Evolutionary conservation across 371 early-diverging fungal species (phyloP).

Genomic region (Mortierella sp.): DNA sequence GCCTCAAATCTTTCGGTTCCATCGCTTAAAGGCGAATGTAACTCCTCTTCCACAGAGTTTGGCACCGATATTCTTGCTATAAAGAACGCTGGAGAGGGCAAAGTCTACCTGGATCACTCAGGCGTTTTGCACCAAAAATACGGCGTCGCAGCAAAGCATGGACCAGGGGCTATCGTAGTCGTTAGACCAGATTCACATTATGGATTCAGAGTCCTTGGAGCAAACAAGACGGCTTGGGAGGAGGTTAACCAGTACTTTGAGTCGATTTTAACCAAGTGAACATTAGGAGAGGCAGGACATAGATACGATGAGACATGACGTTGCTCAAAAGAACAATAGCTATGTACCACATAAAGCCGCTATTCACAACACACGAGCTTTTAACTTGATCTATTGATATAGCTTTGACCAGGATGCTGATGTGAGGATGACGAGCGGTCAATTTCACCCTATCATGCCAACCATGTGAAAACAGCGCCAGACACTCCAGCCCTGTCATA

Average conservation of each 20-base stretch:
- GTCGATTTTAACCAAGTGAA: constrained; percentile 19
- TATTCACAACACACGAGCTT: no score
- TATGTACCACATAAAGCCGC: no score
- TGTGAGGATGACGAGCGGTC: no score
- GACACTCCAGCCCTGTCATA: no score
- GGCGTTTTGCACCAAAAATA: constrained; percentile 37
- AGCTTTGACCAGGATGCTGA: no score
- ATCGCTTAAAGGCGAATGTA: neutral
- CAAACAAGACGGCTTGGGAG: constrained; percentile 28
- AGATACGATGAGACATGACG: no score
- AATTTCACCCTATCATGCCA: no score
- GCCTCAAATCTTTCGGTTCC: constrained; percentile 5
- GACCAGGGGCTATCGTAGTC: constrained; percentile 40
- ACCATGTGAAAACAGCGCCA: no score
- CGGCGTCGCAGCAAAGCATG: constrained; percentile 32
- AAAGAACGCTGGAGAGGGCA: constrained; percentile 38
- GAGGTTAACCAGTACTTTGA: constrained; percentile 38
- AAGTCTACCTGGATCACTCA: constrained; percentile 36
- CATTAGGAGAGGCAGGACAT: neutral
- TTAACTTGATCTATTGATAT: no score
- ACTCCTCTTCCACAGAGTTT: neutral
- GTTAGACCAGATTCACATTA: constrained; percentile 41
- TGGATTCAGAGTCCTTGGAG: constrained; percentile 44
- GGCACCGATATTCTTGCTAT: constrained; percentile 6
- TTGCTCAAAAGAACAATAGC: no score